Evolutionary conservation across 306 rosid genomes (phyloP), one percentile per base, ranked within the genome.

Genomic region (Arachis stenosperma): DNA sequence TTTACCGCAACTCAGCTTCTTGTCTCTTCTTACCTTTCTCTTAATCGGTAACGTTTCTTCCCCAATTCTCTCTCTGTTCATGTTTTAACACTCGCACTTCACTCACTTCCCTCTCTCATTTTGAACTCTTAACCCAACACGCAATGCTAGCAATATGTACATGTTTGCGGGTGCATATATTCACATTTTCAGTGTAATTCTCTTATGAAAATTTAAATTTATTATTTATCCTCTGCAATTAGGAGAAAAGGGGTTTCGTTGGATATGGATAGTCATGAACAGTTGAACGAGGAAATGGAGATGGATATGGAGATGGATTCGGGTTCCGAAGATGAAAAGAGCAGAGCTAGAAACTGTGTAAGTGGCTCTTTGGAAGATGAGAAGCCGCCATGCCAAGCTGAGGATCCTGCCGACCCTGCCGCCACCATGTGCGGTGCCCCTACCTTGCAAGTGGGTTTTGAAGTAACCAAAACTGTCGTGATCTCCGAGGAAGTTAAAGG

Each of bases 261-360:
- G 42, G 71, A 58, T 59, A 90, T 89, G 96, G 95, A 80, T 14
- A 86, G 75, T 42, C 69, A 81, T 8, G 81, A 78, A 76, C 77
- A 80, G 65, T 72, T 74, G 68, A 78, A 70, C 33, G 77, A 77
- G 69, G 81, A 72, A 54, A 78, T 67, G 27, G 54, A 77, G 47
- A 53, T 60, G 22, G 73, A 50, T 33, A 33, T 33, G 37, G 37
- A 33, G 37, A 33, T 33, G 44, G 86, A 79, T 80, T 71, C 83
- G 77, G 80, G 44, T 17, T 33, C 13, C 8, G 84, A 42, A 71
- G 77, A 59, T 55, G 86, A 65, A 75, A 78, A 61, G 61, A 81
- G 53, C 40, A 70, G 79, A 53, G 17, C 15, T 10, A 33, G 53
- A 55, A 33, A 67, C 65, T 50, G 80, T 68, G 67, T 13, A 42